phyloP scores from a whole-genome alignment of 495 filamentous ascomycete species.

The Cryomyces minteri region DNA sequence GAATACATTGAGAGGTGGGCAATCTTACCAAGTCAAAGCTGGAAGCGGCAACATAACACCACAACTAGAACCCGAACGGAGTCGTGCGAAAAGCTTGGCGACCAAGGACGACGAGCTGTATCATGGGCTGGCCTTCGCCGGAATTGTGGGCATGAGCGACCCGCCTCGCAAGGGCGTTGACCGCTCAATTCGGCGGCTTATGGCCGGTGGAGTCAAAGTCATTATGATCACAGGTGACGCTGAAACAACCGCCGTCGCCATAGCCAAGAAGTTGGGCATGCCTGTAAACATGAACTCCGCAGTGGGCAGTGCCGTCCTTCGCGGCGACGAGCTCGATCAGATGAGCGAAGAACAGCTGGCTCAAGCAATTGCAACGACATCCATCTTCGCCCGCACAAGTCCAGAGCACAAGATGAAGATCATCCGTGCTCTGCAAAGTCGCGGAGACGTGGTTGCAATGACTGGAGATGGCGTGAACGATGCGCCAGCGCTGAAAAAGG shows the following conservation, averaged over 20 bases:
- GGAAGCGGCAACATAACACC: slow-evolving; percentile 28
- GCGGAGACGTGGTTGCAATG: slow-evolving; percentile 97
- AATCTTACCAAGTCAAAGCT: not conserved
- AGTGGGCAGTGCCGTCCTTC: slow-evolving; percentile 42
- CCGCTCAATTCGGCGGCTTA: slow-evolving; percentile 72
- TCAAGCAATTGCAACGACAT: slow-evolving; percentile 65
- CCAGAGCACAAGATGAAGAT: slow-evolving; percentile 98
- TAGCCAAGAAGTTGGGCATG: slow-evolving; percentile 88
- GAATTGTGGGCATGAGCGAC: slow-evolving; percentile 91
- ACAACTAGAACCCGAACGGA: slow-evolving; percentile 12
- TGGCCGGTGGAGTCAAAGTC: slow-evolving; percentile 84
- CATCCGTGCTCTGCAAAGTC: slow-evolving; percentile 71
- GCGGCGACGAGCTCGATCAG: slow-evolving; percentile 74
- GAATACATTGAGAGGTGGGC: slow-evolving; percentile 8
- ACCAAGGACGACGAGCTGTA: slow-evolving; percentile 53
- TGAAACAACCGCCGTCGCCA: slow-evolving; percentile 82
- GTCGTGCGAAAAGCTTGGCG: slow-evolving; percentile 8
- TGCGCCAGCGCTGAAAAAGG: slow-evolving; percentile 89
- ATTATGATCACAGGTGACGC: slow-evolving; percentile 99
- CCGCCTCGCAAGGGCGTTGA: slow-evolving; percentile 80
- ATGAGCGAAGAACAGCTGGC: slow-evolving; percentile 76
- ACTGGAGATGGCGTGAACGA: slow-evolving; percentile 97
- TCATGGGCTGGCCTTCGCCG: slow-evolving; percentile 70
- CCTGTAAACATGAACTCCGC: slow-evolving; percentile 30
- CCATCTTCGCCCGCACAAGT: slow-evolving; percentile 89